phyloP scores from a whole-genome alignment of 192 early-diverging fungal species.

The Lobosporangium transversale region DNA sequence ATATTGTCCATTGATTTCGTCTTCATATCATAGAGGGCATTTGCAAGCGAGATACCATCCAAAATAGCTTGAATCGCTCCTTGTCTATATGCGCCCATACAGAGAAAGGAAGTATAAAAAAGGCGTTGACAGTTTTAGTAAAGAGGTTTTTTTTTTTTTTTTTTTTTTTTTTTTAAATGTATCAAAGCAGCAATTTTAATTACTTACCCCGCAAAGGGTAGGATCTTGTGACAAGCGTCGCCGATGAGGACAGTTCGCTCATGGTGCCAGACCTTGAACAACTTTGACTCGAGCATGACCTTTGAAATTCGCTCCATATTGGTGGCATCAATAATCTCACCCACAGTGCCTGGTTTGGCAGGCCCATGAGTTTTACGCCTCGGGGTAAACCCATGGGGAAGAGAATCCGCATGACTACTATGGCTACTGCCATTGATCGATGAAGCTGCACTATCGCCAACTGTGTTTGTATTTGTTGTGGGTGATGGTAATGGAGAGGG shows the following conservation, averaged over 20 bases:
- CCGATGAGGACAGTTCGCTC: conserved; percentile 50
- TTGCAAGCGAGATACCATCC: conserved; percentile 32
- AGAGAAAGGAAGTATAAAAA: too few species aligned
- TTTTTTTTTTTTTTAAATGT: not conserved
- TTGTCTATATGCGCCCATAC: conserved; percentile 22
- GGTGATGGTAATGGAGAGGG: conserved; percentile 1
- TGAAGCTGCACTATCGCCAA: not conserved
- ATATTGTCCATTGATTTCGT: conserved; percentile 20
- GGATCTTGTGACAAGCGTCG: conserved; percentile 48
- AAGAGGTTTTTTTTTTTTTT: too few species aligned
- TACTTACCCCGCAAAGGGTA: conserved; percentile 44
- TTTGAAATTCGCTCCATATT: conserved; percentile 37
- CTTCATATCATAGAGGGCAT: conserved; percentile 46
- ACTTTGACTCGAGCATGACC: conserved; percentile 52
- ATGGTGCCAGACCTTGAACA: conserved; percentile 48
- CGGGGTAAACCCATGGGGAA: not conserved
- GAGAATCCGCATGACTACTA: not conserved
- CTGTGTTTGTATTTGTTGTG: too few species aligned
- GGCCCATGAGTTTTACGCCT: conserved; percentile 11
- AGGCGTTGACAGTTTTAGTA: too few species aligned
- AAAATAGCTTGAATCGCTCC: conserved; percentile 42
- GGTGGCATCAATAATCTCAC: conserved; percentile 41
- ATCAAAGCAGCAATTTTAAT: not conserved
- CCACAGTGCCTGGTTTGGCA: conserved; percentile 36
- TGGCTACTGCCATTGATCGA: too few species aligned